phyloP scores from a whole-genome alignment of 768 basidiomycete species.

The Lactarius trivialis region DNA sequence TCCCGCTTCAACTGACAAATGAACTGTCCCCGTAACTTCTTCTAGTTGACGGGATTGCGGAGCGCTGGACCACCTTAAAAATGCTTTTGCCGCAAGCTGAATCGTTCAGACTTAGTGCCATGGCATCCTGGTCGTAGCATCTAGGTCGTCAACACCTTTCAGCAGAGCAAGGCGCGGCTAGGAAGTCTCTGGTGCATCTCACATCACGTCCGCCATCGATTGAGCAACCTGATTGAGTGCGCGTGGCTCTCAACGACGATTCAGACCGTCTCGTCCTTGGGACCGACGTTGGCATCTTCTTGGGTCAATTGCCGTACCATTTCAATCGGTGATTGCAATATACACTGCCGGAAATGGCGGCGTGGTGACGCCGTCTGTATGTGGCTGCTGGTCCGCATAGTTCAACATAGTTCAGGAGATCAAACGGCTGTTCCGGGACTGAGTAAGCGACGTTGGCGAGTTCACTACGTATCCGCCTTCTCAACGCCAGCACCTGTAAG shows the following conservation, averaged over 20 bases:
- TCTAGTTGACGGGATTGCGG: neutral
- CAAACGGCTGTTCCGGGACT: neutral
- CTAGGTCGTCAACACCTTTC: neutral
- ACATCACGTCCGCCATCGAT: neutral
- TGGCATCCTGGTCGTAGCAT: neutral
- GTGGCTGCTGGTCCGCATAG: neutral
- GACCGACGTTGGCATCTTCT: neutral
- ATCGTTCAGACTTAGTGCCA: neutral
- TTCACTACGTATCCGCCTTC: neutral
- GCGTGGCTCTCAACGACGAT: neutral
- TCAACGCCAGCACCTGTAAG: neutral
- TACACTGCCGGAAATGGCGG: no score
- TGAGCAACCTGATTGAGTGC: neutral
- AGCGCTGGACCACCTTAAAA: neutral
- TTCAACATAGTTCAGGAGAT: neutral
- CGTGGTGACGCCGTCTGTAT: neutral
- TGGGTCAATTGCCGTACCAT: no score
- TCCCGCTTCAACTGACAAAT: neutral
- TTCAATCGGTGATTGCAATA: no score
- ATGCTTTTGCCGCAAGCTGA: neutral
- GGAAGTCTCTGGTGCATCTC: neutral
- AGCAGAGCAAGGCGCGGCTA: neutral
- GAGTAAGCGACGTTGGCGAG: neutral
- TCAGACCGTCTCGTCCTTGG: neutral
- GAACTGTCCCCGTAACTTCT: neutral